Evolutionary conservation across 257 asterid species (phyloP).

Genomic region (Ajuga chamaepitys): DNA sequence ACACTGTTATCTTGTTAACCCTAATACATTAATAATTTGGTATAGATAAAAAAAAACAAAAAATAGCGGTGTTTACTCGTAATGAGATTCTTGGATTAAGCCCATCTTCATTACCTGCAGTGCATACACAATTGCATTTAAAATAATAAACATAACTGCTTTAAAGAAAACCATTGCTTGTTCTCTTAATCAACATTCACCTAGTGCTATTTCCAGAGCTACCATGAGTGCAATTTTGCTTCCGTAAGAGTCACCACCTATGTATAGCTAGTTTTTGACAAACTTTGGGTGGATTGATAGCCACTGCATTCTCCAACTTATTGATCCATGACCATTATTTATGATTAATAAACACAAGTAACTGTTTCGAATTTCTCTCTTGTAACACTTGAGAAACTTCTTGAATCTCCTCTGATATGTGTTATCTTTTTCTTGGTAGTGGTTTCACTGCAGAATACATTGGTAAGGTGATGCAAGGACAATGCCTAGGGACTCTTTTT

Average conservation of each 20-base stretch:
- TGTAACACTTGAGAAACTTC: too few species aligned
- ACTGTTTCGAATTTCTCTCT: too few species aligned
- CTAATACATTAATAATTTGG: too few species aligned
- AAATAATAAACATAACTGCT: too few species aligned
- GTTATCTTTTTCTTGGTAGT: slow-evolving; percentile 32
- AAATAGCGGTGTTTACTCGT: slow-evolving; percentile 13
- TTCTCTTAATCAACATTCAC: not conserved
- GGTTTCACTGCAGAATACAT: slow-evolving; percentile 59
- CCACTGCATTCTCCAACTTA: slow-evolving; percentile 76
- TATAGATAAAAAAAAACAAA: not conserved
- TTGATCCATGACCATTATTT: too few species aligned
- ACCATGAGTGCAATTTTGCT: slow-evolving; percentile 38
- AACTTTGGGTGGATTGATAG: slow-evolving; percentile 34
- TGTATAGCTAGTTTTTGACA: slow-evolving; percentile 25
- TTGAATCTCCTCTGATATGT: not conserved
- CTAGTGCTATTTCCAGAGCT: slow-evolving; percentile 34
- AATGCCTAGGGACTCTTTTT: slow-evolving; percentile 66
- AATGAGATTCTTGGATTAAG: slow-evolving; percentile 27
- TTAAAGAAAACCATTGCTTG: too few species aligned
- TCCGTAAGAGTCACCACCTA: slow-evolving; percentile 55
- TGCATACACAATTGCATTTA: not conserved
- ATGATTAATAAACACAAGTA: too few species aligned
- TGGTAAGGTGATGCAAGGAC: slow-evolving; percentile 52
- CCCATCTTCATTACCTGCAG: slow-evolving; percentile 42
- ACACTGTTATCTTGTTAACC: too few species aligned